Percentiles rank a stretch among this genome's conserved stretches.
Evolutionary conservation across 768 basidiomycete species (phyloP).

Genomic region (Ramaria rubella): DNA sequence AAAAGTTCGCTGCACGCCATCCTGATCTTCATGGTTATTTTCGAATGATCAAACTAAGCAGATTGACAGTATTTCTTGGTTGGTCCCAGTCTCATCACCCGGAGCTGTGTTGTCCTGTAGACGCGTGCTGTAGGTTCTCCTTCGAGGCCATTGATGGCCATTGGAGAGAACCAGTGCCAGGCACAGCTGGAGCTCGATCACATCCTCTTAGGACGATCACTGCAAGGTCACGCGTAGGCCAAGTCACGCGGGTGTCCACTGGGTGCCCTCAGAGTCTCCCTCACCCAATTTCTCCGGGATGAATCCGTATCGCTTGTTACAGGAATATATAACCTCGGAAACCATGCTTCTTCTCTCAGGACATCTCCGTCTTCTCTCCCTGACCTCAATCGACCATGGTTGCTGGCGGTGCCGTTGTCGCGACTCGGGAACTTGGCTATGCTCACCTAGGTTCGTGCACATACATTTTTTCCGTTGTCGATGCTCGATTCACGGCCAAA

Average conservation of each 20-base stretch:
- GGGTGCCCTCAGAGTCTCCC: conserved; percentile 1
- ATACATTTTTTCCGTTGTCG: conserved; percentile 8
- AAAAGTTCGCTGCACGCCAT: no score
- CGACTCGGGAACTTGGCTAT: background rate
- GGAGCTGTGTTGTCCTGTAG: no score
- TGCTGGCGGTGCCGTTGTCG: conserved; percentile 44
- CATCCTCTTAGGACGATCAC: no score
- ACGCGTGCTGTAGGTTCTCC: no score
- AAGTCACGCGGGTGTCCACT: conserved; percentile 1
- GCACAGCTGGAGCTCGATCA: no score
- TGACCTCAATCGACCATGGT: conserved; percentile 27
- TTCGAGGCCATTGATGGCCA: no score
- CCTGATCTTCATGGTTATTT: no score
- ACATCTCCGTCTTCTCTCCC: background rate
- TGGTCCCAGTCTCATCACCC: no score
- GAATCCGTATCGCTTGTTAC: background rate
- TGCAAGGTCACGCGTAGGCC: background rate
- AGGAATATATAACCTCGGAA: background rate
- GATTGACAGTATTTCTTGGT: no score
- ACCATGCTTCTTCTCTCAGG: conserved; percentile 6
- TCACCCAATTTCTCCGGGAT: background rate
- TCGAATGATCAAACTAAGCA: no score
- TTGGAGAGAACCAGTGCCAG: no score
- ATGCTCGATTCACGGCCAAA: conserved; percentile 34
- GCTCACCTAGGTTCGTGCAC: background rate